Evolutionary conservation across 768 basidiomycete genomes (phyloP).

Genomic region (Amyloporia xantha): DNA sequence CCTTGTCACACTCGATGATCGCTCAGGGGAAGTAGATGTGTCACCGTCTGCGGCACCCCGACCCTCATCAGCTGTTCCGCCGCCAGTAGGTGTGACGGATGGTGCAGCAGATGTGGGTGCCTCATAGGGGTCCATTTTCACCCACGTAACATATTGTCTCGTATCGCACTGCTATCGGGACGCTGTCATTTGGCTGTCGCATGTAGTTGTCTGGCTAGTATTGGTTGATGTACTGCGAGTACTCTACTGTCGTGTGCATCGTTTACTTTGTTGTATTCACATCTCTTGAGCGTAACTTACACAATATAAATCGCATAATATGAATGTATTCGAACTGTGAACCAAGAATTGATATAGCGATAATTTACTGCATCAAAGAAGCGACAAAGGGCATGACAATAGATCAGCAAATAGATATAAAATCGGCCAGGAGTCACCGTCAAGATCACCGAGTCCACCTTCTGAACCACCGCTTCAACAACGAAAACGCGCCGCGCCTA

Average conservation of each 20-base stretch:
- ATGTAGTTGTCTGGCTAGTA: neutral
- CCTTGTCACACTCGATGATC: constrained; percentile 9
- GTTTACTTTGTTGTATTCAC: constrained; percentile 19
- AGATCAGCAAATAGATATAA: neutral
- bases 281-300: constrained; percentile 19
- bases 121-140: neutral
- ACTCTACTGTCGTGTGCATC: constrained; percentile 18
- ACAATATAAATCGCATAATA: constrained; percentile 8
- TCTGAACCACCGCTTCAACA: constrained; percentile 3
- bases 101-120: neutral
- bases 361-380: neutral
- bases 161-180: constrained; percentile 1
- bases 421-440: too few species aligned
- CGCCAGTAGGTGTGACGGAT: neutral
- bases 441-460: constrained; percentile 4
- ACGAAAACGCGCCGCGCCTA: neutral
- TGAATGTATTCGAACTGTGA: constrained; percentile 3
- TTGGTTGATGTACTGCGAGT: constrained; percentile 9
- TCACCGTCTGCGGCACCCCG: neutral
- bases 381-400: neutral
- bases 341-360: neutral
- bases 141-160: neutral
- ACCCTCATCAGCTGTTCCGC: neutral
- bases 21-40: neutral
- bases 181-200: constrained; percentile 3